Evolutionary conservation across 2,329 filamentous ascomycete species (phyloP), one percentile per base, ranked within the genome.

Genomic region (Fusarium protoensiforme): DNA sequence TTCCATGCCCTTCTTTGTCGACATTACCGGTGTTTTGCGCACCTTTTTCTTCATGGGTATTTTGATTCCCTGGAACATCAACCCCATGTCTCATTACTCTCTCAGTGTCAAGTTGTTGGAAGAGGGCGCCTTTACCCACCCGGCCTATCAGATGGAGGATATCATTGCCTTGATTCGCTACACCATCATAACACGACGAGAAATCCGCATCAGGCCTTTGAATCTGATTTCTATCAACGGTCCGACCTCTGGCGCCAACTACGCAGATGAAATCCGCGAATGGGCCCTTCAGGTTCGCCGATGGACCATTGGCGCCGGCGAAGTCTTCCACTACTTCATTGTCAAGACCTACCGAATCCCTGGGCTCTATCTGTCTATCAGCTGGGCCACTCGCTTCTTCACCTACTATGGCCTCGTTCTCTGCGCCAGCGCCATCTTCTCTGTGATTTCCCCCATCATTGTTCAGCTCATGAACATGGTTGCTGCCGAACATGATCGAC

Each of bases 21-120:
- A 76, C 13, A 76, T 76, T 6, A 76, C 74, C 6, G 74, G 74
- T 14, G 70, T 76, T 57, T 60, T 76, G 53, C 65, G 74, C 14
- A 76, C 74, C 9, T 76, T 76, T 39, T 76, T 76, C 72, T 76
- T 76, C 29, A 76, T 76, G 74, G 74, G 74, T 13, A 59, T 76
- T 41, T 51, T 76, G 38, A 76, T 76, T 16, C 74, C 74, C 1
- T 73, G 71, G 71, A 73, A 73, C 31, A 73, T 73, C 35, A 73
- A 73, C 5, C 71, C 71, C 29, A 73, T 73, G 71, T 73, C 71
- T 0, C 70, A 73, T 16, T 73, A 72, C 31, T 72, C 70, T 24
- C 58, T 72, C 0, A 72, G 70, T 9, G 61, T 72, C 58, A 72
- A 72, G 29, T 10, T 72, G 14, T 35, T 72, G 3, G 61, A 72